Conservation (phyloP, 768 basidiomycete species). For the Calocybe gangraenosa region DNA sequence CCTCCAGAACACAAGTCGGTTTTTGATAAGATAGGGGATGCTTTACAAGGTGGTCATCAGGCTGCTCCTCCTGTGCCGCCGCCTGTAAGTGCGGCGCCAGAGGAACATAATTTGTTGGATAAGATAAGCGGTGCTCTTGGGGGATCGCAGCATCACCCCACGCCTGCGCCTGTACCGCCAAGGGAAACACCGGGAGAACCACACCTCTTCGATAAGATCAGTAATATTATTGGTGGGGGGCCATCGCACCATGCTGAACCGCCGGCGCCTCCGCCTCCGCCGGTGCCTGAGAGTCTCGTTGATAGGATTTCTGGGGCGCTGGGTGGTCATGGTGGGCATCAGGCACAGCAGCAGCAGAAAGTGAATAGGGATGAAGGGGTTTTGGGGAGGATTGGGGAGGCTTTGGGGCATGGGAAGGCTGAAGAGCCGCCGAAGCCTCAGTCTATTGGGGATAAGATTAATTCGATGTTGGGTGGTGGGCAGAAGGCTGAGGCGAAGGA, state of each 20-base stretch:
- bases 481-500: slow-evolving; percentile 17
- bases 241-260: background rate
- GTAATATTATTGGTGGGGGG: background rate
- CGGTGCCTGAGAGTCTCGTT: slow-evolving; percentile 5
- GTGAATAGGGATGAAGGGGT: slow-evolving; percentile 14
- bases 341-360: slow-evolving; percentile 1
- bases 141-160: background rate
- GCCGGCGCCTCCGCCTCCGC: slow-evolving; percentile 1
- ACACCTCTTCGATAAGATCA: slow-evolving; percentile 6
- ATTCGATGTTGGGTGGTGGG: slow-evolving; percentile 17
- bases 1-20: background rate
- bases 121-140: slow-evolving; percentile 8
- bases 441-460: slow-evolving; percentile 17
- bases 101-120: background rate
- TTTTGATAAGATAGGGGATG: background rate
- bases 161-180: background rate
- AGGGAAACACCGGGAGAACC: slow-evolving; percentile 4
- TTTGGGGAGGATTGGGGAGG: slow-evolving; percentile 12
- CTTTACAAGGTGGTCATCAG: background rate
- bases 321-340: slow-evolving; percentile 1
- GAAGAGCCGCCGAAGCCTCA: slow-evolving; percentile 14
- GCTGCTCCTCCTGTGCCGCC: background rate
- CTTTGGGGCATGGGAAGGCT: slow-evolving; percentile 7
- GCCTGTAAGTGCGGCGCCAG: too few relatives aligned
- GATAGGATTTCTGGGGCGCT: slow-evolving; percentile 10